Evolutionary conservation across 78 protist genomes (phyloP), one percentile per base, ranked within the genome.

Genomic region (Parvularia atlantis): DNA sequence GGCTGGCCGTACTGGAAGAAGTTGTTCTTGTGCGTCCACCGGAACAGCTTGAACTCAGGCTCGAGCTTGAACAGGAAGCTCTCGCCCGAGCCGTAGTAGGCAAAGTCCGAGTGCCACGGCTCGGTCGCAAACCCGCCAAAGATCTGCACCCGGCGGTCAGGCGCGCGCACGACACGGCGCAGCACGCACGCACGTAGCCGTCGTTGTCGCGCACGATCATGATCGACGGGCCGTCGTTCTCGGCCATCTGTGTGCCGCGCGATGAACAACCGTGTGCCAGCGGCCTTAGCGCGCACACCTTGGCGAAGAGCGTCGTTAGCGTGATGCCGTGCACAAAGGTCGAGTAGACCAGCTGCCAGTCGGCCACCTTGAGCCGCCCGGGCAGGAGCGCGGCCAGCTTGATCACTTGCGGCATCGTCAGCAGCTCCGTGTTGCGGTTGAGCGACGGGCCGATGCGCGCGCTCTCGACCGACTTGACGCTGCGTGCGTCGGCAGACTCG

Each of bases 111-210:
- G 11, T 30, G 64, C 19, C 3, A 58, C 41, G 44, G 44, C 44
- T 58, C 64, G 26, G 64, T 35, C 6, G 33, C 41, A 36, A 35
- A 58, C 43, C 41, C 64, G 28, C 64, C 64, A 58, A 58, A 58
- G 5, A 35, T 19, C 44, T 58, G 19, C 9, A 30, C 14, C 6
- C 17, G 13, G 35, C 9, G 64, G 1, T 7, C 39, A 6, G 20
- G 13, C 6, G 60, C 1, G 60, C n/a, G n/a, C n/a, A n/a, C n/a
- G n/a, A n/a, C n/a, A n/a, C n/a, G n/a, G 5, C 26, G 33, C 44
- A 58, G 30, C 10, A 52, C 11, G n/a, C 58, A 54, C 60, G 13
- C 35, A 54, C 60, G 60, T 11, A 1, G 35, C 60, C 60, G 19
- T 2, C 35, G 37, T 1, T 54, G 60, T 54, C 60, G 9, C 35